These are phyloP conservation scores for Ceratocystis papillata DNA, from an alignment of 2,329 filamentous ascomycete species.

Conservation along the genomic window DNA sequence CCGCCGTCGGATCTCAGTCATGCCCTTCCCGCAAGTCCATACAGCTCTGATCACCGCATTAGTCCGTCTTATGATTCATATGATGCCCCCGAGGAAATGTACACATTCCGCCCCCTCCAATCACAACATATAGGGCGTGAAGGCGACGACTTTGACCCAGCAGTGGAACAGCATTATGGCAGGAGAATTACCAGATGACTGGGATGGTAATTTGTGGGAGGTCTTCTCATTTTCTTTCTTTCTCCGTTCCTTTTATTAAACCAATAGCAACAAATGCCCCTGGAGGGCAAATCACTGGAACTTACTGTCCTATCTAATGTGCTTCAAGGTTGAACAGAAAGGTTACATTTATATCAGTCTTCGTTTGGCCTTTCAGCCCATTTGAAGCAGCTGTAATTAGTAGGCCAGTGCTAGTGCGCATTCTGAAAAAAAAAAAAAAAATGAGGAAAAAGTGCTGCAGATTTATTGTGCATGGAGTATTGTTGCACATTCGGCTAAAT, in stretches of 20 bases:
- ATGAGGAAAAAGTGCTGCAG: too few species aligned
- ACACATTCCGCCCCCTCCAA: conserved; percentile 36
- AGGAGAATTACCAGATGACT: not conserved
- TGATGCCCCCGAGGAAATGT: conserved; percentile 36
- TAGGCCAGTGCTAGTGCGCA: too few species aligned
- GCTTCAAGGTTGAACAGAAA: not conserved
- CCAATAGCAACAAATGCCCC: not conserved
- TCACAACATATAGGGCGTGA: conserved; percentile 38
- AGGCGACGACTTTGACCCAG: conserved; percentile 35
- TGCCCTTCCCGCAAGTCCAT: conserved; percentile 23
- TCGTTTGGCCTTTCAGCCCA: not conserved
- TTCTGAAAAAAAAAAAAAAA: too few species aligned
- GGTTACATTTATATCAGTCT: not conserved
- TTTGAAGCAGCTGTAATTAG: too few species aligned
- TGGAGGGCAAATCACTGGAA: conserved; percentile 6
- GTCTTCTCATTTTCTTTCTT: not conserved
- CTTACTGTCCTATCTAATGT: not conserved
- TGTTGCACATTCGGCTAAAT: too few species aligned
- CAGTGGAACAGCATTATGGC: conserved; percentile 28
- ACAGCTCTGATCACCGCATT: not conserved
- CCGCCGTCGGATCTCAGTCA: conserved; percentile 34
- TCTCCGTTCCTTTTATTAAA: not conserved
- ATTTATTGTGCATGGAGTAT: not conserved
- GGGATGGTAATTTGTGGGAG: not conserved
- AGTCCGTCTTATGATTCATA: conserved; percentile 35